A percentile compares a stretch with the other conserved stretches of the same genome.
Evolutionary conservation across 78 protist species (phyloP).

Genomic region (Mastigamoeba balamuthi): DNA sequence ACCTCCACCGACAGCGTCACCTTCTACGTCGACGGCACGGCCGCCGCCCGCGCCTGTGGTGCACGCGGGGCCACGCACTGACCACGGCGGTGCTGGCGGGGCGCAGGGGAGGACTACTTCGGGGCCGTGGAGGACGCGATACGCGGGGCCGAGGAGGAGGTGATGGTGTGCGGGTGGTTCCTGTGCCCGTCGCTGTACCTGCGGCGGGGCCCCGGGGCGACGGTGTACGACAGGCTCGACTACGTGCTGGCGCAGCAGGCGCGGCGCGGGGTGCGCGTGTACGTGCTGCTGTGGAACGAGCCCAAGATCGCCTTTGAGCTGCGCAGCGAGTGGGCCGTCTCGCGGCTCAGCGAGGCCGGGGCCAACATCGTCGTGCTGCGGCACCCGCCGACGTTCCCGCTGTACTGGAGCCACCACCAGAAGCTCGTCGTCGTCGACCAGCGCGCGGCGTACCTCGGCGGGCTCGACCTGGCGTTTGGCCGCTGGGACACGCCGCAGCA

Average conservation of each 20-base stretch:
- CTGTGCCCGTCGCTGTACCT: conserved; percentile 43
- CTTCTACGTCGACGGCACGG: conserved; percentile 37
- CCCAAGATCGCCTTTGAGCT: conserved; percentile 35
- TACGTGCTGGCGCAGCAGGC: conserved; percentile 29
- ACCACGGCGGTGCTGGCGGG: too few relatives aligned
- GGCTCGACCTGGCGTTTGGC: conserved; percentile 13
- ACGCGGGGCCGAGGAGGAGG: conserved; percentile 5
- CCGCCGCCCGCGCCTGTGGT: too few relatives aligned
- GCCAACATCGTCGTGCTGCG: too few relatives aligned
- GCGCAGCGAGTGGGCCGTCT: too few relatives aligned
- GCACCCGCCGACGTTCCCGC: too few relatives aligned
- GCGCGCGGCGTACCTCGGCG: conserved; percentile 61
- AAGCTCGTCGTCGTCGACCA: conserved; percentile 60
- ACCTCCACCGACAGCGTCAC: too few relatives aligned
- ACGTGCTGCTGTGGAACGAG: conserved; percentile 52
- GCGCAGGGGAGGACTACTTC: conserved; percentile 45
- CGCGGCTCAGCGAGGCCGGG: too few relatives aligned
- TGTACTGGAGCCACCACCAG: conserved; percentile 75
- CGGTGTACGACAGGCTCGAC: conserved; percentile 28
- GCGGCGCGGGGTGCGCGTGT: conserved; percentile 47
- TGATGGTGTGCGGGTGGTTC: conserved; percentile 44
- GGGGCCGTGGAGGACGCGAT: conserved; percentile 36
- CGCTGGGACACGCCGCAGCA: background rate
- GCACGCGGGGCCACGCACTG: too few relatives aligned
- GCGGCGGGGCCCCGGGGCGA: conserved; percentile 19